Conservation (phyloP, 805 yeast genomes). For the Candida ipomoeae region DNA sequence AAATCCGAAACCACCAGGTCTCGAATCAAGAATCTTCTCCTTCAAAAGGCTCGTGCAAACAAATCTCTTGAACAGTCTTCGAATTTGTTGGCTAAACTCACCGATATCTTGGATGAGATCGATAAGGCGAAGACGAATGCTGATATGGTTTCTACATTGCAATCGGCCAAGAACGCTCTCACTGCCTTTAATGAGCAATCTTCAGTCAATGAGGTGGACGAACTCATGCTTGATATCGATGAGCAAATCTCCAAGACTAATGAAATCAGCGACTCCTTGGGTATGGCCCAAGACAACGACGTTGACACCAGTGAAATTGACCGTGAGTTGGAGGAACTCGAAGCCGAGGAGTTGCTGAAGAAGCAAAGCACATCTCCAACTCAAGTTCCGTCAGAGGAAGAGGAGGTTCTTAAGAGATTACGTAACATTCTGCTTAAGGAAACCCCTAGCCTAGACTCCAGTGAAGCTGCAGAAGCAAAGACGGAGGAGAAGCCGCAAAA, state of each 20-base stretch:
- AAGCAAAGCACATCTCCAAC: background rate
- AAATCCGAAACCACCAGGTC: slow-evolving; percentile 15
- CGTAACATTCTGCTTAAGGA: slow-evolving; percentile 2
- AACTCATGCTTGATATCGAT: slow-evolving; percentile 26
- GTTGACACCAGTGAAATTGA: slow-evolving; percentile 28
- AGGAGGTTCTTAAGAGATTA: background rate
- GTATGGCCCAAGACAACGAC: background rate
- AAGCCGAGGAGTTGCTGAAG: background rate
- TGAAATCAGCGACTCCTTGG: slow-evolving; percentile 17
- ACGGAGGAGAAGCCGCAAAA: background rate
- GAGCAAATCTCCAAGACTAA: slow-evolving; percentile 27
- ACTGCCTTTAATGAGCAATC: slow-evolving; percentile 26
- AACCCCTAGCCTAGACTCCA: background rate
- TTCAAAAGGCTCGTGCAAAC: slow-evolving; percentile 13
- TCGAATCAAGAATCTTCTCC: slow-evolving; percentile 18
- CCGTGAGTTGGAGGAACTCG: slow-evolving; percentile 22
- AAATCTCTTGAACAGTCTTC: slow-evolving; percentile 19
- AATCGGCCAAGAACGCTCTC: slow-evolving; percentile 24
- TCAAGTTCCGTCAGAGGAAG: background rate
- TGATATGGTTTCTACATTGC: slow-evolving; percentile 23
- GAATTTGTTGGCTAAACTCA: slow-evolving; percentile 20
- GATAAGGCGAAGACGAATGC: slow-evolving; percentile 33
- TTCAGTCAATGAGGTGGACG: slow-evolving; percentile 25
- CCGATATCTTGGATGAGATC: slow-evolving; percentile 26
- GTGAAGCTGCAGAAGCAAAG: background rate